A percentile compares a stretch with the other conserved stretches of the same genome.
phyloP scores from a whole-genome alignment of 1,284 basidiomycete genomes.

The Sutorius eximius region DNA sequence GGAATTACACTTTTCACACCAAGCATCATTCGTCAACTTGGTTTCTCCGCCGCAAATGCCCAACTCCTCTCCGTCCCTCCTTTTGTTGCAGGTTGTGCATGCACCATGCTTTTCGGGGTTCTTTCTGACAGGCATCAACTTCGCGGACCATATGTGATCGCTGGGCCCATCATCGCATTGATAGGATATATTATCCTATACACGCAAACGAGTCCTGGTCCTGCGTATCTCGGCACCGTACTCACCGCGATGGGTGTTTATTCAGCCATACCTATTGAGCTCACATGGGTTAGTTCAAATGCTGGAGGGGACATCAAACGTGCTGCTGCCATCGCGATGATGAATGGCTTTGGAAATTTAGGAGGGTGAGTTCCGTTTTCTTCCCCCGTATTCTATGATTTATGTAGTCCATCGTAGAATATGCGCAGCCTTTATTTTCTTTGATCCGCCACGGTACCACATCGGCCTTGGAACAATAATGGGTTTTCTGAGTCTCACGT shows the following conservation, averaged over 20 bases:
- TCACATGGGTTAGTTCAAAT: conserved; percentile 59
- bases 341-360: conserved; percentile 53
- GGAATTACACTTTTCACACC: conserved; percentile 58
- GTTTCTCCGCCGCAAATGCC: conserved; percentile 53
- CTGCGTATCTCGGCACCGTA: conserved; percentile 49
- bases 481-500: conserved; percentile 26
- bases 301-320: conserved; percentile 55
- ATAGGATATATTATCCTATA: conserved; percentile 47
- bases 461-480: conserved; percentile 49
- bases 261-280: conserved; percentile 48
- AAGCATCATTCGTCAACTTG: conserved; percentile 53
- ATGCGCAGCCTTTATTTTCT: conserved; percentile 46
- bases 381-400: background rate
- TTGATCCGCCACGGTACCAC: conserved; percentile 46
- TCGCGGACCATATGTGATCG: conserved; percentile 46
- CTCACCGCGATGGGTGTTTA: conserved; percentile 54
- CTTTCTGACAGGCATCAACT: conserved; percentile 42
- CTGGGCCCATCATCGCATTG: conserved; percentile 36
- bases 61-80: conserved; percentile 56
- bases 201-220: conserved; percentile 34
- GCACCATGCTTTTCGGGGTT: conserved; percentile 39
- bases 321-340: conserved; percentile 53
- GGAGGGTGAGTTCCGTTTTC: conserved; percentile 43
- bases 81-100: conserved; percentile 42
- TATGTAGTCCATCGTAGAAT: conserved; percentile 30